A percentile compares a stretch with the other conserved stretches of the same genome.
Conservation (phyloP, 208 protist genomes). For the Crithidia mellificae region DNA sequence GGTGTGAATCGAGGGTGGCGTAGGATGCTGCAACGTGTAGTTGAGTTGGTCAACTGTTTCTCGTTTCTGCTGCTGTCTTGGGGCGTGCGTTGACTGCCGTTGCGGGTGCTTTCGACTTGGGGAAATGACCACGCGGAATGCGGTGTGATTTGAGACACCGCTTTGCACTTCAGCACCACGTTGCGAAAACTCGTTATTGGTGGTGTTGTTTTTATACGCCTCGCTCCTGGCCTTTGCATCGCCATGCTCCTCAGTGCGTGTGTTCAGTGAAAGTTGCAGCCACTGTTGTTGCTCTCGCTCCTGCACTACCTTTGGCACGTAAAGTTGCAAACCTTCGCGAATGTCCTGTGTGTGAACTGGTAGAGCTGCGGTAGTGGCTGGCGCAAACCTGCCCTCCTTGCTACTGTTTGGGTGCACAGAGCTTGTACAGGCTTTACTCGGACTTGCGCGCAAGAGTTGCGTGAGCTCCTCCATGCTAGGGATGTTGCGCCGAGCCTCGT, state of each 20-base stretch:
- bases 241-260: not conserved
- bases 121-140: not conserved
- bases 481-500: slow-evolving; percentile 13
- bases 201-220: too few species aligned
- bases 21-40: not conserved
- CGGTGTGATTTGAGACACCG: not conserved
- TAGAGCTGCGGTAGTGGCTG: too few species aligned
- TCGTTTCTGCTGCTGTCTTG: too few species aligned
- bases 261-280: not conserved
- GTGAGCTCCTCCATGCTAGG: slow-evolving; percentile 3
- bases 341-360: too few species aligned
- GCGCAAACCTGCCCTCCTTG: too few species aligned
- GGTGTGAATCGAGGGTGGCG: not conserved
- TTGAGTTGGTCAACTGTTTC: not conserved
- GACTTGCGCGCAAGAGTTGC: not conserved
- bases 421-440: too few species aligned
- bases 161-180: too few species aligned
- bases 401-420: not conserved
- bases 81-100: too few species aligned
- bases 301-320: slow-evolving; percentile 16
- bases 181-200: too few species aligned
- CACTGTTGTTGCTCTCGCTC: slow-evolving; percentile 4
- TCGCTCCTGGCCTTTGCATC: not conserved
- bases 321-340: slow-evolving; percentile 6
- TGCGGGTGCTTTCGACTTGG: not conserved